Conservation (phyloP, 768 basidiomycete species). For the Lactarius evosmus region DNA sequence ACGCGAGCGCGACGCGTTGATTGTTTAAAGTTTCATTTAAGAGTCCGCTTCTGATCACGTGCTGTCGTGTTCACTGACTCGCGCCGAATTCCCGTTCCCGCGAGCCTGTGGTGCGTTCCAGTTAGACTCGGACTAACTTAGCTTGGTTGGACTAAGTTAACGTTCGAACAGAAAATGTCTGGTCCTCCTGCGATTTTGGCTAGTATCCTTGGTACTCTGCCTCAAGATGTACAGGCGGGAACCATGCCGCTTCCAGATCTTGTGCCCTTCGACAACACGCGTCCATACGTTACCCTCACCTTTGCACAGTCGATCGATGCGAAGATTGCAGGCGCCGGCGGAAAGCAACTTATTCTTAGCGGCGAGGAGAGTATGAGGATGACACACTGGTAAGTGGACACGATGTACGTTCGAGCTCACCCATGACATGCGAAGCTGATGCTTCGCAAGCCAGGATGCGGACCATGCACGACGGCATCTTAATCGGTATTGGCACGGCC, state of each 20-base stretch:
- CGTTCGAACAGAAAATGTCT: slow-evolving; percentile 1
- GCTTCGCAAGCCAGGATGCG: slow-evolving; percentile 62
- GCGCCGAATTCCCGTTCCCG: slow-evolving; percentile 12
- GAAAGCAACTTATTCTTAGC: slow-evolving; percentile 77
- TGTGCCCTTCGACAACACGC: slow-evolving; percentile 25
- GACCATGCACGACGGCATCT: slow-evolving; percentile 87
- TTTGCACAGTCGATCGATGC: slow-evolving; percentile 87
- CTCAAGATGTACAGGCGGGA: slow-evolving; percentile 16
- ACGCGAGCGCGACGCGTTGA: slow-evolving; percentile 23
- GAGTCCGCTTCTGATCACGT: slow-evolving; percentile 24
- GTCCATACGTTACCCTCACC: slow-evolving; percentile 73
- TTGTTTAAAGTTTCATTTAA: slow-evolving; percentile 25
- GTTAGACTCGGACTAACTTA: neutral
- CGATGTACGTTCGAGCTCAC: neutral
- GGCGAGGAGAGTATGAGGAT: slow-evolving; percentile 85
- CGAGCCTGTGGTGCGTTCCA: neutral
- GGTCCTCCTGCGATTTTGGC: slow-evolving; percentile 19
- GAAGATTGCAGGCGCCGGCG: slow-evolving; percentile 74
- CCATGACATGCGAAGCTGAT: neutral
- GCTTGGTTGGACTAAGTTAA: neutral
- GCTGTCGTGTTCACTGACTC: slow-evolving; percentile 5
- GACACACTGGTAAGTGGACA: slow-evolving; percentile 80
- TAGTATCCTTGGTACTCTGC: slow-evolving; percentile 19
- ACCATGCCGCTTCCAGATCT: slow-evolving; percentile 24
- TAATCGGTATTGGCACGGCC: slow-evolving; percentile 88